Percentiles rank a stretch among this genome's conserved stretches.
phyloP scores from a whole-genome alignment of 768 basidiomycete species.

The Leccinum broughii region DNA sequence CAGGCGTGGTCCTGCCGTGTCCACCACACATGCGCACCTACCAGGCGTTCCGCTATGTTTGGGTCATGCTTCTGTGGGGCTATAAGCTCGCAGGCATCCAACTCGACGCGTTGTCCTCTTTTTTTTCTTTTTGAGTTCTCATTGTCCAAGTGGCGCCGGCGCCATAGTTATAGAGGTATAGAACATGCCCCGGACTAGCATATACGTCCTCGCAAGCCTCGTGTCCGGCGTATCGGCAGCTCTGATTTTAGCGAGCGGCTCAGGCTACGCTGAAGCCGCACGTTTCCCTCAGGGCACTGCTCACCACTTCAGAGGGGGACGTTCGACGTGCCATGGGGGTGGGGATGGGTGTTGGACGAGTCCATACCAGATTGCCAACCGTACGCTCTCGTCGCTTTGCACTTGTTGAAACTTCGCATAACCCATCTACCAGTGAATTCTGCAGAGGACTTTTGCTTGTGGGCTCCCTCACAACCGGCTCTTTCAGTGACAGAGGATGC shows the following conservation, averaged over 20 bases:
- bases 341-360: slow-evolving; percentile 66
- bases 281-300: slow-evolving; percentile 52
- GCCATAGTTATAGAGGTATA: slow-evolving; percentile 8
- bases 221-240: slow-evolving; percentile 22
- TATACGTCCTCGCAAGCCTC: slow-evolving; percentile 22
- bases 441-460: slow-evolving; percentile 55
- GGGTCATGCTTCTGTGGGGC: slow-evolving; percentile 20
- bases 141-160: slow-evolving; percentile 14
- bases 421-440: slow-evolving; percentile 48
- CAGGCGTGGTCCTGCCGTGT: slow-evolving; percentile 21
- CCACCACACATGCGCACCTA: slow-evolving; percentile 20
- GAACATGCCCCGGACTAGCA: slow-evolving; percentile 20
- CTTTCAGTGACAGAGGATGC: slow-evolving; percentile 58
- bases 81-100: slow-evolving; percentile 21
- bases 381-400: slow-evolving; percentile 36
- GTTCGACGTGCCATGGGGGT: slow-evolving; percentile 66
- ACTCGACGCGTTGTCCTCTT: slow-evolving; percentile 7
- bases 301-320: slow-evolving; percentile 53
- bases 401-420: background rate
- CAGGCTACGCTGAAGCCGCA: slow-evolving; percentile 40
- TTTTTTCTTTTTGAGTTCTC: slow-evolving; percentile 8
- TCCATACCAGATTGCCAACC: slow-evolving; percentile 65
- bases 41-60: slow-evolving; percentile 24
- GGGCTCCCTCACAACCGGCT: slow-evolving; percentile 51
- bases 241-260: slow-evolving; percentile 14